A percentile compares a stretch with the other conserved stretches of the same genome.
Conservation (phyloP, 441 rosid species). For the Erysimum cheiri region DNA sequence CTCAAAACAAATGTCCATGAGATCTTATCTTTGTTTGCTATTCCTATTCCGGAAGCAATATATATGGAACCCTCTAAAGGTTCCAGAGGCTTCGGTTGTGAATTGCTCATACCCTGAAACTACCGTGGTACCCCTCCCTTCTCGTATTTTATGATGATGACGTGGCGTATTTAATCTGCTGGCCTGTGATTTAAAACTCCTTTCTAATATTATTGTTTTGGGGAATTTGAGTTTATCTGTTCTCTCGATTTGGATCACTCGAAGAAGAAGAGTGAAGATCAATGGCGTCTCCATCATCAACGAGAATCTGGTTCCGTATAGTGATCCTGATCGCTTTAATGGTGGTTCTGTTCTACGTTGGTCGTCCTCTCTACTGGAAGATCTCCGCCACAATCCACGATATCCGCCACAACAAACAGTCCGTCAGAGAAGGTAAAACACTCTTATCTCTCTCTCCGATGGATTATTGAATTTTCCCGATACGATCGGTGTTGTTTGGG, state of each 20-base stretch:
- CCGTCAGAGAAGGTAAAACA: slow-evolving; percentile 90
- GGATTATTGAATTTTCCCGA: not conserved
- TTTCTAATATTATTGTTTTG: not conserved
- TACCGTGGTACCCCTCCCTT: not conserved
- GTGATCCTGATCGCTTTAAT: slow-evolving; percentile 42
- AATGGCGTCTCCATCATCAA: slow-evolving; percentile 53
- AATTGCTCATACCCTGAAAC: not conserved
- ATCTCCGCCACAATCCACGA: slow-evolving; percentile 90
- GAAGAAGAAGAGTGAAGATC: slow-evolving; percentile 16
- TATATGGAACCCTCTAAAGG: not conserved
- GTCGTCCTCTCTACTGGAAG: slow-evolving; percentile 94
- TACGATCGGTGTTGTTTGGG: slow-evolving; percentile 19
- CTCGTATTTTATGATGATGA: not conserved
- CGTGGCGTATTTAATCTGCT: slow-evolving; percentile 8
- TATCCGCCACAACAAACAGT: slow-evolving; percentile 80
- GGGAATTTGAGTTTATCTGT: not conserved
- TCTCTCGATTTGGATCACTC: not conserved
- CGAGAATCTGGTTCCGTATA: slow-evolving; percentile 55
- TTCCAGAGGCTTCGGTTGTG: not conserved
- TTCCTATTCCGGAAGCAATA: not conserved
- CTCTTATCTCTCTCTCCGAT: too few species aligned
- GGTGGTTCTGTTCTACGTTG: slow-evolving; percentile 66
- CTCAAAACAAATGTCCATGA: too few species aligned
- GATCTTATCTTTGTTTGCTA: too few species aligned
- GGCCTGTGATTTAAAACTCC: not conserved